Evolutionary conservation across 805 yeast species (phyloP), one percentile per base, ranked within the genome.

Genomic region (Candida fluviatilis): DNA sequence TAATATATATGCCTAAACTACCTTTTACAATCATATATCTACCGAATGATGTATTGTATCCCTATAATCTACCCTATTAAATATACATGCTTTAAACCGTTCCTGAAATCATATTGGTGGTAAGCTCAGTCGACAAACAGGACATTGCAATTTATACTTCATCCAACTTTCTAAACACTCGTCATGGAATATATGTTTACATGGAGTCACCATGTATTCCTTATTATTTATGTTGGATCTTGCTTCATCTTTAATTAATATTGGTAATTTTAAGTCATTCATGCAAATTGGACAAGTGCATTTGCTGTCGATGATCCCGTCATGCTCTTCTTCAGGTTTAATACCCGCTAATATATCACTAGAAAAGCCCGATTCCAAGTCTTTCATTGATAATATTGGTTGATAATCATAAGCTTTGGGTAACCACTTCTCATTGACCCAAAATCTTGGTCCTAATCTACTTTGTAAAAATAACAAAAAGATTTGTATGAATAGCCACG

Each of bases 121-220:
- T 29, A 91, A 64, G 16, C 87, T 75, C 39, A 78, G 77, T 52
- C 97, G 74, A 61, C 98, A 91, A 5, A 89, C 90, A 1, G 98
- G 98, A 62, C 98, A 91, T 53, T 89, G 96, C 36, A 91, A 62
- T 51, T 89, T 86, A 56, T 87, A 84, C 57, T 81, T 77, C 96
- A 91, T 88, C 97, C 97, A 91, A 45, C 75, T 78, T 54, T 86
- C 95, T 46, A 91, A 65, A 62, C 98, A 90, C n/a, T 76, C 80
- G 2, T 87, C 75, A 55, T 90, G 97, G 74, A 89, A 91, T 7
- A 88, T 78, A 57, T 90, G 98, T 30, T 80, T 71, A 59, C 98
- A 90, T 2, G 97, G 97, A 0, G 98, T 87, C 3, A 88, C 77
- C 93, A 85, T 83, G 51, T 81, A 83, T 10, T 66, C 60, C 47